Conservation (phyloP, 345 rosid species). For the Physaria fendleri region DNA sequence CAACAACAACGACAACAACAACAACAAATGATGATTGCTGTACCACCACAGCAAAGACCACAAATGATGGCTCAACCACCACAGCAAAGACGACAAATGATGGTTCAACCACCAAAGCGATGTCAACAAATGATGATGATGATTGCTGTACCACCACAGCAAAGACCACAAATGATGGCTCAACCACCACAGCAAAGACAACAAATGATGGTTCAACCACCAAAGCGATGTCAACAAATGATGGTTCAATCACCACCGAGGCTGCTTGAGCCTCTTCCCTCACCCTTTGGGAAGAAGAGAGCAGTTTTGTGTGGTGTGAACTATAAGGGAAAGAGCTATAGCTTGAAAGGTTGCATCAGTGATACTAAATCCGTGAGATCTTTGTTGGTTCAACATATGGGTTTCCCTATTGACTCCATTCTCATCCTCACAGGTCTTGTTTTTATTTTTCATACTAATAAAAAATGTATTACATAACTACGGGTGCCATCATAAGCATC, state of each 20-base stretch:
- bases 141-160: no score
- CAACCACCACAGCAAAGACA: conserved; percentile 4
- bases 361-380: conserved; percentile 52
- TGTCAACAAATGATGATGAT: no score
- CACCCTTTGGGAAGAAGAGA: conserved; percentile 42
- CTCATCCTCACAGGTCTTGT: conserved; percentile 37
- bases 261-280: conserved; percentile 27
- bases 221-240: conserved; percentile 8
- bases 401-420: conserved; percentile 45
- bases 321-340: conserved; percentile 41
- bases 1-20: background rate
- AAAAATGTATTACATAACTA: no score
- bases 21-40: conserved; percentile 10
- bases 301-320: conserved; percentile 61
- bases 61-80: conserved; percentile 10
- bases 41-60: no score
- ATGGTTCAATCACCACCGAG: conserved; percentile 6
- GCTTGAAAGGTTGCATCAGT: conserved; percentile 51
- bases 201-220: no score
- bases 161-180: no score
- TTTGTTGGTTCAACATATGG: conserved; percentile 42
- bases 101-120: conserved; percentile 11
- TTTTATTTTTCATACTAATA: no score
- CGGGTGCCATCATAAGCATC: no score
- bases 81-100: no score